phyloP scores from a whole-genome alignment of 495 filamentous ascomycete genomes.

The Hyaloscypha hepaticicola region DNA sequence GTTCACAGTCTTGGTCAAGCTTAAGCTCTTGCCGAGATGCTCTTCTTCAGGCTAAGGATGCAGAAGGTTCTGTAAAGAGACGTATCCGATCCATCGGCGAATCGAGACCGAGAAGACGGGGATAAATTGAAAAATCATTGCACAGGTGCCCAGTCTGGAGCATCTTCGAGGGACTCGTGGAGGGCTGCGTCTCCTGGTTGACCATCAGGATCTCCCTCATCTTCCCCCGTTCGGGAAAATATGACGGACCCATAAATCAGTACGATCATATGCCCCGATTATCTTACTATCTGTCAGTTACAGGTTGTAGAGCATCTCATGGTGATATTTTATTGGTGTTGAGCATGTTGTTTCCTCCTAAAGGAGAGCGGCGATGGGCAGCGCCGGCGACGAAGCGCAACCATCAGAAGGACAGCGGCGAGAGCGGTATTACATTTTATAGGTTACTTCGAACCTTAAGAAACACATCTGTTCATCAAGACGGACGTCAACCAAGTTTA shows the following conservation, averaged over 20 bases:
- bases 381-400: background rate
- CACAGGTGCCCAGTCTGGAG: background rate
- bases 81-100: background rate
- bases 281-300: background rate
- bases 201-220: background rate
- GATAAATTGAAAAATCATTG: conserved; percentile 3
- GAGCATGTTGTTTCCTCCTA: background rate
- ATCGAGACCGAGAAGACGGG: background rate
- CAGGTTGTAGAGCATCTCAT: background rate
- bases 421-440: conserved; percentile 1
- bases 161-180: background rate
- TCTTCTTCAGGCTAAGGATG: background rate
- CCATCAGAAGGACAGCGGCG: background rate
- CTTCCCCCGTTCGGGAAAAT: background rate
- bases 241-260: background rate
- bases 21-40: background rate
- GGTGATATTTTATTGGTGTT: background rate
- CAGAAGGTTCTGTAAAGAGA: background rate
- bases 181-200: background rate
- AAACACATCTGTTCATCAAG: background rate
- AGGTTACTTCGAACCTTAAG: background rate
- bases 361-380: background rate
- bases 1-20: background rate
- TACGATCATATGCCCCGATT: background rate
- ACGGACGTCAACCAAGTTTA: background rate